Conservation (phyloP, 139 green algal genomes). For the Gonium pectorale region DNA sequence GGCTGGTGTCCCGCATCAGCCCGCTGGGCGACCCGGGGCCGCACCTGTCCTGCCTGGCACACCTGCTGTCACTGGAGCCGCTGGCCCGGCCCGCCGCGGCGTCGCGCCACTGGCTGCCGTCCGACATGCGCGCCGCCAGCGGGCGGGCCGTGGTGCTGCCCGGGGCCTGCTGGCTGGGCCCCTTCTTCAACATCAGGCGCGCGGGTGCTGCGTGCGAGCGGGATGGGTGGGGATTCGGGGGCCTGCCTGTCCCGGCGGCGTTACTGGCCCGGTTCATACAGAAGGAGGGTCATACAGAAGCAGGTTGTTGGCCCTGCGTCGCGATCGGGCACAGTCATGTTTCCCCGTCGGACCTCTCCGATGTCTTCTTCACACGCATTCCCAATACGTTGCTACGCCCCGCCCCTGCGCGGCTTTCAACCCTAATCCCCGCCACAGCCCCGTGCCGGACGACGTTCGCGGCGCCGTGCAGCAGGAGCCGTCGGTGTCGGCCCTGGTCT, state of each 20-base stretch:
- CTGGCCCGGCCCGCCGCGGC: constrained; percentile 64
- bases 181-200: constrained; percentile 77
- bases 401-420: too few species aligned
- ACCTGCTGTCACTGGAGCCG: constrained; percentile 68
- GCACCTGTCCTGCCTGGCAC: constrained; percentile 65
- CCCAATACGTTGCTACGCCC: too few species aligned
- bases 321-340: too few species aligned
- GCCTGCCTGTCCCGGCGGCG: too few species aligned
- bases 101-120: constrained; percentile 61
- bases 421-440: neutral
- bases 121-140: constrained; percentile 35
- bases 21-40: constrained; percentile 77
- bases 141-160: constrained; percentile 42
- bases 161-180: constrained; percentile 75
- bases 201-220: too few species aligned
- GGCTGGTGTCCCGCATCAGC: constrained; percentile 61
- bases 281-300: too few species aligned
- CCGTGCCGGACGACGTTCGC: constrained; percentile 46
- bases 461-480: constrained; percentile 51
- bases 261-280: too few species aligned
- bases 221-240: too few species aligned
- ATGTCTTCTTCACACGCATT: too few species aligned
- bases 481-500: constrained; percentile 57
- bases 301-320: too few species aligned
- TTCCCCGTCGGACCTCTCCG: too few species aligned